These are phyloP conservation scores for Dillenia turbinata DNA, from an alignment of 164 flowering plant genomes.

Conservation along the genomic window DNA sequence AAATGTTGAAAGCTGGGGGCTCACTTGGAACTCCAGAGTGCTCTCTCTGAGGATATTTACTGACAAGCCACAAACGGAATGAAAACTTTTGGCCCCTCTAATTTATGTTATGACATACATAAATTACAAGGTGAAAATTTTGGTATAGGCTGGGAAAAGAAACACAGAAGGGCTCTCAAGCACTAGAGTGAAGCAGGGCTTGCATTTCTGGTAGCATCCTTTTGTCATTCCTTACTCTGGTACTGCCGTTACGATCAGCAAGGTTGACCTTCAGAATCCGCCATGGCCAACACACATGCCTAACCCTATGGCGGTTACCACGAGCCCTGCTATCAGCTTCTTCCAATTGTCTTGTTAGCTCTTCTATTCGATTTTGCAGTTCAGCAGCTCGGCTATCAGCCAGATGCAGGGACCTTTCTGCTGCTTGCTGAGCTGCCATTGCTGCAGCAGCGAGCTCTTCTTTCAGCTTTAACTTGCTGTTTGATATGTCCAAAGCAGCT, in stretches of 20 bases:
- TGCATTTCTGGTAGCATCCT: constrained; percentile 60
- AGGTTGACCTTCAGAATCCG: constrained; percentile 25
- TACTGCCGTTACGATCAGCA: constrained; percentile 6
- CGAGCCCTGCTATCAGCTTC: constrained; percentile 44
- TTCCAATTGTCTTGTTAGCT: constrained; percentile 61
- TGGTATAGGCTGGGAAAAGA: no score
- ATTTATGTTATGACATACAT: no score
- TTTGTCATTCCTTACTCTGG: constrained; percentile 18
- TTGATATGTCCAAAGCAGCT: constrained; percentile 42
- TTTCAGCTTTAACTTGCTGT: constrained; percentile 62
- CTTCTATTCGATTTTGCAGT: constrained; percentile 52
- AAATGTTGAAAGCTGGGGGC: no score
- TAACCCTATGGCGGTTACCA: constrained; percentile 24
- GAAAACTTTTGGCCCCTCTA: no score
- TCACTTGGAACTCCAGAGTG: no score
- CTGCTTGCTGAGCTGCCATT: constrained; percentile 74
- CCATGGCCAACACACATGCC: constrained; percentile 86
- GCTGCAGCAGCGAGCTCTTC: constrained; percentile 75
- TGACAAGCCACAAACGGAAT: no score
- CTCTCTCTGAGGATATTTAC: no score
- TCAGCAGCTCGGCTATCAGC: constrained; percentile 59
- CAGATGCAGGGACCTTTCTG: constrained; percentile 64
- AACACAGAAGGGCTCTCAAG: constrained; percentile 2
- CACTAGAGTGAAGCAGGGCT: constrained; percentile 35
- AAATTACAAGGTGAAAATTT: no score